Base-by-base conservation (phyloP, 169 alveolate species). In the Plasmodium inui region DNA sequence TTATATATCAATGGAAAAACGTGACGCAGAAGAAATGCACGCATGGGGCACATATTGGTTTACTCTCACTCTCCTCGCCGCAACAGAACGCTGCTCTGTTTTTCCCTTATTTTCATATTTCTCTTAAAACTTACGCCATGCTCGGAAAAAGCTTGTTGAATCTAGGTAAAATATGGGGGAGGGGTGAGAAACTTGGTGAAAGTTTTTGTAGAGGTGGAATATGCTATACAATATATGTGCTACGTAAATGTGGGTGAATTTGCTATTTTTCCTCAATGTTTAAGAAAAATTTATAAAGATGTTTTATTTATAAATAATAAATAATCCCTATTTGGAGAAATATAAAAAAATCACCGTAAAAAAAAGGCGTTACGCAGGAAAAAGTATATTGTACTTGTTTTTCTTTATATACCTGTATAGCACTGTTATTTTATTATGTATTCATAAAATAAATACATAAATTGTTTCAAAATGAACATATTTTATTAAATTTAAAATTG, bases 61-160 rank as follows among this genome's bases (percentile, higher is more conserved):
- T 0, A 55, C 26, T 17, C 71, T 55, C 37, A 67, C n/a, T 67
- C 37, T 67, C 61, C 14, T n/a, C 37, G 76, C 37, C 22, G 76
- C n/a, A 67, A 67, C 76, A 67, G 30, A 67, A 67, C 19, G 41
- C 0, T 22, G 76, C 37, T 67, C n/a, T 67, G 37, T 28, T 26
- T 22, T 67, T 67, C n/a, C 76, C 37, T 67, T 67, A 67, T 67
- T 37, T 67, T 78, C 50, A 26, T 14, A 78, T 78, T n/a, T 78
- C 50, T 78, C 50, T 37, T 39, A 28, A 78, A 78, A 78, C 84
- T 78, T 78, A 78, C 84, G 84, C 71, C 84, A 78, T 78, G 12
- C 39, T 78, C 39, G 53, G 71, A 39, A 78, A 78, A 78, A 10
- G 84, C 30, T 28, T 78, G 41, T 37, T 78, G 34, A 39, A 76